Conservation (phyloP, 2,329 filamentous ascomycete genomes). For the Nigrospora oryzae region DNA sequence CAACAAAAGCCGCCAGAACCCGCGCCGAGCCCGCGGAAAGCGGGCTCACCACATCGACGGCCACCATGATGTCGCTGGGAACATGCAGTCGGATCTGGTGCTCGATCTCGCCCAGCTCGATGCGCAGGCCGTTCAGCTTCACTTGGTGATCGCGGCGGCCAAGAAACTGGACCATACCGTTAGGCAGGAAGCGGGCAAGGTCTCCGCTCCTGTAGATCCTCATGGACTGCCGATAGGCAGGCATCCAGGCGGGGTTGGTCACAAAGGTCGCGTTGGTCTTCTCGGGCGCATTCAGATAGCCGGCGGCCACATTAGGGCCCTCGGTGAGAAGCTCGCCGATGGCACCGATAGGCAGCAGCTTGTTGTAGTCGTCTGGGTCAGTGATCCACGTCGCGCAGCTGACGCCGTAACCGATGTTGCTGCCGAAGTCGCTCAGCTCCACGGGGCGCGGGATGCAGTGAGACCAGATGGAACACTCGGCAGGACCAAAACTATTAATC, state of each 20-base stretch:
- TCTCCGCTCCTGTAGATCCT: conserved; percentile 25
- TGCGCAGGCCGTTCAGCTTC: conserved; percentile 37
- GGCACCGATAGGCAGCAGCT: background rate
- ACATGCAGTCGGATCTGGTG: conserved; percentile 2
- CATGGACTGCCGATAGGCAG: conserved; percentile 28
- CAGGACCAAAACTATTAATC: conserved; percentile 7
- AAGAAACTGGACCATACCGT: conserved; percentile 19
- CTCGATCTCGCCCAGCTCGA: conserved; percentile 37
- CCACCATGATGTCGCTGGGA: no score
- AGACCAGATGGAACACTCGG: conserved; percentile 2
- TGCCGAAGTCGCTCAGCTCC: no score
- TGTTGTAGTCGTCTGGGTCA: background rate
- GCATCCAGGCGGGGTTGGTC: conserved; percentile 20
- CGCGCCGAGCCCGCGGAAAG: no score
- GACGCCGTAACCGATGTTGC: background rate
- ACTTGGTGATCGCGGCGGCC: conserved; percentile 38
- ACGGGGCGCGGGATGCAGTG: background rate
- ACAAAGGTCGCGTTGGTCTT: background rate
- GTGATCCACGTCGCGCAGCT: background rate
- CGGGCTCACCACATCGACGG: no score
- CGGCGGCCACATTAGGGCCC: background rate
- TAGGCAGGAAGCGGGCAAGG: conserved; percentile 15
- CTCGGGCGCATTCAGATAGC: background rate
- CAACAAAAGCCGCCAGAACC: conserved; percentile 32
- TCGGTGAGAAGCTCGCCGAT: background rate